Evolutionary conservation across 176 grass and related monocot species (phyloP), one percentile per base, ranked within the genome.

Genomic region (Puya raimondii): DNA sequence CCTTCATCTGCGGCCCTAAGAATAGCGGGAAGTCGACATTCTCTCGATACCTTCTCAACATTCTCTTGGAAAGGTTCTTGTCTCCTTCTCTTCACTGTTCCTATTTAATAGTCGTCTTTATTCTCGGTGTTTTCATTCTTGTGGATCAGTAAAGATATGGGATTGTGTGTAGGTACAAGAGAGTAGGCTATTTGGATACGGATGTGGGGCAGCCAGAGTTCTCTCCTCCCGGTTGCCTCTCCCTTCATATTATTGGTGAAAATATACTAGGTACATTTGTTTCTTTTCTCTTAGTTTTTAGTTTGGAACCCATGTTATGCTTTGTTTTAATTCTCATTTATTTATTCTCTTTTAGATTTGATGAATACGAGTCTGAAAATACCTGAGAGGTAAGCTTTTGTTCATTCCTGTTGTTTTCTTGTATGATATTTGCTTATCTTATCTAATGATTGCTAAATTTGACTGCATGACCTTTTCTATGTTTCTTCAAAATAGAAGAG

Each of bases 11-110:
- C 22, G 89, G 94, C 15, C 94, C 94, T 17, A 90, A 92, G 74
- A 97, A 97, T 66, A 84, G 86, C 70, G 94, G 94, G 81, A 97
- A 97, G 80, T 92, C 86, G 56, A 97, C 89, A 82, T 92, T 92
- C 77, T 92, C 94, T 47, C 94, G 89, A 17, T 75, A 81, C 52
- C 89, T 97, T 64, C 72, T 92, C 80, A 97, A 92, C 71, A 72
- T 50, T 64, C 86, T 93, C 17, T 84, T 97, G 66, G 76, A 79
- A 56, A 91, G 93, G 88, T 42, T 42, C 33, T 42, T 42, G 33
- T 86, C 14, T 23, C 61, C 51, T 26, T 26, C 1, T 27, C 14
- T 1, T 65, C n/a, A 25, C 67, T 9, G 21, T 10, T 26, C 2
- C 9, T 25, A 42, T 2, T 49, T 17, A 11, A 22, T 54, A 52